Evolutionary conservation across 2,329 filamentous ascomycete genomes (phyloP), one percentile per base, ranked within the genome.

Genomic region (Apiospora koreana): DNA sequence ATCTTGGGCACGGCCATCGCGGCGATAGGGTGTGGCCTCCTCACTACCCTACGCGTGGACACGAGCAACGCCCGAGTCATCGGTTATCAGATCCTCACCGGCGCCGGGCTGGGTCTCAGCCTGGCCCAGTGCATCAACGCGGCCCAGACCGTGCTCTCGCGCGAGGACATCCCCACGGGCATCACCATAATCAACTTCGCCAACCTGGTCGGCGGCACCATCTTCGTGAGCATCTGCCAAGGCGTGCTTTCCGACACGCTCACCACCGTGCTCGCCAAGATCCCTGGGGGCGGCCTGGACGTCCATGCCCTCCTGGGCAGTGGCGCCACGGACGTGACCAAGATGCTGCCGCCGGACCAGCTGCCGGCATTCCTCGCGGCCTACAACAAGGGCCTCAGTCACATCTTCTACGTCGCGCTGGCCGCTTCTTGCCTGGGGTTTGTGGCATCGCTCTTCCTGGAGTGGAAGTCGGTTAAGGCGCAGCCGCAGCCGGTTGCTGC

Each of bases 91-190:
- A 72, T 87, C 3, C 25, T 86, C 10, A 82, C 80, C 70, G 85
- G 85, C 67, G 77, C 80, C 41, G 85, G 82, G n/a, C 76, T 83
- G 71, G 85, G 84, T 21, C 73, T 78, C 28, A 77, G 77, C 41
- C 80, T 84, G 70, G 84, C 86, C 75, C 80, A 80, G 16, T 81
- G 83, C 5, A 83, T 82, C 69, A 74, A 86, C 23, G 84, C 82
- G 0, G 83, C 81, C 9, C 83, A 85, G 75, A 82, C 80, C 5
- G 82, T 83, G 28, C 78, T 83, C 18, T 71, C 74, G 28, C 73
- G 54, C 10, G 70, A 68, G 21, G 82, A 85, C 70, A 78, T 83
- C 6, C 78, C 83, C 28, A 75, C 81, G 16, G 83, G 81, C 65
- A 77, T 78, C 7, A 77, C 80, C 2, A 74, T 83, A 67, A 80